Percentiles rank a stretch among this genome's conserved stretches.
phyloP scores from a whole-genome alignment of 805 yeast species.

The Starmera amethionina region DNA sequence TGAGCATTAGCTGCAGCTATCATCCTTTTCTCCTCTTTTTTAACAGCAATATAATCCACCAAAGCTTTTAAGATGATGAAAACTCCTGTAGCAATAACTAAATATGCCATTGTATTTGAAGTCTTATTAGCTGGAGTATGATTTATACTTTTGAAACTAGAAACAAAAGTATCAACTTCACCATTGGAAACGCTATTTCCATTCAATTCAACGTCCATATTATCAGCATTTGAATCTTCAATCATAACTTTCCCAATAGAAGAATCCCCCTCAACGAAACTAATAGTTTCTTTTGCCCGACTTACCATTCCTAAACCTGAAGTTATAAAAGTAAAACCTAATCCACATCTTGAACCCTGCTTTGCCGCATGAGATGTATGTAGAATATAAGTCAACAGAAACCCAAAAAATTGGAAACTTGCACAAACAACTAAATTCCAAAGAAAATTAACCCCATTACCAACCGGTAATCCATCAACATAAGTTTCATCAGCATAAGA shows the following conservation, averaged over 20 bases:
- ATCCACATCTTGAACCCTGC: constrained; percentile 88
- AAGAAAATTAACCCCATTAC: constrained; percentile 74
- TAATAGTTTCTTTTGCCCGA: constrained; percentile 27
- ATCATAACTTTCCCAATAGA: constrained; percentile 11
- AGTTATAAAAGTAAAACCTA: constrained; percentile 75
- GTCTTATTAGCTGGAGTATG: not conserved
- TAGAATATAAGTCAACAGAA: constrained; percentile 76
- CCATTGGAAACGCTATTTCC: no score
- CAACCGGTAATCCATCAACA: constrained; percentile 94
- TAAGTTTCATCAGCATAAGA: constrained; percentile 77
- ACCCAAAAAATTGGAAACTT: constrained; percentile 92
- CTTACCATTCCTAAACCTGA: constrained; percentile 44
- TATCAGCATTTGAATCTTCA: constrained; percentile 6
- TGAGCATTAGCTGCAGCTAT: not conserved
- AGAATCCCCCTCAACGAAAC: constrained; percentile 21
- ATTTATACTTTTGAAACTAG: no score
- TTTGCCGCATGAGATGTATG: constrained; percentile 97
- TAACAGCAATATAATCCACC: constrained; percentile 67
- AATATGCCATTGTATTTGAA: constrained; percentile 49
- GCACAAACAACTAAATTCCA: constrained; percentile 87
- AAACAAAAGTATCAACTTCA: no score
- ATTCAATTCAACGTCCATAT: no score
- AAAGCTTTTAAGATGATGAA: constrained; percentile 57
- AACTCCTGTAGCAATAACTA: constrained; percentile 58
- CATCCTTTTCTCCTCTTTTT: constrained; percentile 61